These are phyloP conservation scores for Selenicereus undatus DNA, from an alignment of 148 eudicot genomes.

Conservation along the genomic window DNA sequence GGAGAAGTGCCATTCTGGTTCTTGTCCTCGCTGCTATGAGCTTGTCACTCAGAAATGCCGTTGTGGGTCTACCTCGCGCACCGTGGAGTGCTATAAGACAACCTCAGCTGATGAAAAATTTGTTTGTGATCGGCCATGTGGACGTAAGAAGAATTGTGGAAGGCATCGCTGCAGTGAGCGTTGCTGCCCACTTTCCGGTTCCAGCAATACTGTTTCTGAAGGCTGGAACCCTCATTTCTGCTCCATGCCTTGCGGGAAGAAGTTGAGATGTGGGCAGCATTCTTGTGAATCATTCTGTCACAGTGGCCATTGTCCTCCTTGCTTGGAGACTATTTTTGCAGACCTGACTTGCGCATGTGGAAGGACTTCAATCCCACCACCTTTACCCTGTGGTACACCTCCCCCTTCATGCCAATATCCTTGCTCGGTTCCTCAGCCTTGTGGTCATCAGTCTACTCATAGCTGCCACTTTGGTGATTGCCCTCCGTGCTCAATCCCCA, in stretches of 20 bases:
- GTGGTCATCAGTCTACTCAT: constrained; percentile 90
- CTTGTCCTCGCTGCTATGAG: constrained; percentile 68
- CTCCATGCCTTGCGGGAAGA: constrained; percentile 86
- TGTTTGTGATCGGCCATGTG: constrained; percentile 84
- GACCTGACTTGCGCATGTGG: constrained; percentile 93
- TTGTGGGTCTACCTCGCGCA: constrained; percentile 75
- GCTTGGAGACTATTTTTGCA: constrained; percentile 80
- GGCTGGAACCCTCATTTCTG: constrained; percentile 87
- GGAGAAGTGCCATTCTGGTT: constrained; percentile 67
- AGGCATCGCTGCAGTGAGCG: constrained; percentile 97
- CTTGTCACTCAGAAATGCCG: constrained; percentile 76
- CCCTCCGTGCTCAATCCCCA: constrained; percentile 80
- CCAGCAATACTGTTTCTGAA: constrained; percentile 33
- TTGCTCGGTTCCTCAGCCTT: constrained; percentile 81
- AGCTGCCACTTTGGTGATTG: constrained; percentile 97
- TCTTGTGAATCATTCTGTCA: constrained; percentile 76
- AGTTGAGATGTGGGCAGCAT: constrained; percentile 91
- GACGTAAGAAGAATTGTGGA: constrained; percentile 88
- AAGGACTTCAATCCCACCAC: constrained; percentile 85
- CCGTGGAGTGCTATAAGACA: constrained; percentile 74
- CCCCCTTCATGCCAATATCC: constrained; percentile 79
- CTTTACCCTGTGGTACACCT: constrained; percentile 91
- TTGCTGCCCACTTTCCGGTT: constrained; percentile 76
- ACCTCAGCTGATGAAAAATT: constrained; percentile 38
- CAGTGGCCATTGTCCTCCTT: constrained; percentile 97